A percentile compares a stretch with the other conserved stretches of the same genome.
phyloP scores from a whole-genome alignment of 768 basidiomycete species.

The Trametes cingulata region DNA sequence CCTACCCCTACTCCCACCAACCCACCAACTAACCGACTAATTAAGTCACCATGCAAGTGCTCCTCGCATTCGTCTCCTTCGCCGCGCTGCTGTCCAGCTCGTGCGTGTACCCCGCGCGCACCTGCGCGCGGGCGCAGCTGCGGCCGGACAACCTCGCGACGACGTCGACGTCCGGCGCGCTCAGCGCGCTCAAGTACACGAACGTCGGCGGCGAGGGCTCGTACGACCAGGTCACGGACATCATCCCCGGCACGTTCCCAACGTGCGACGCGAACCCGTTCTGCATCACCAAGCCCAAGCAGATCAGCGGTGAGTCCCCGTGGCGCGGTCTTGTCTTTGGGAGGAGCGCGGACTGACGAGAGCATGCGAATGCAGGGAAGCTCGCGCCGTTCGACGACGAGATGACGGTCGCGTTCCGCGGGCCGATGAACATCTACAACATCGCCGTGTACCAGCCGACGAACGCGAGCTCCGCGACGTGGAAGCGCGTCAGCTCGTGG shows the following conservation, averaged over 20 bases:
- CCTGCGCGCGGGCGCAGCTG: slow-evolving; percentile 7
- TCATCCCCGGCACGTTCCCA: slow-evolving; percentile 29
- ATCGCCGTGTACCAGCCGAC: slow-evolving; percentile 33
- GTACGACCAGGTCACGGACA: slow-evolving; percentile 32
- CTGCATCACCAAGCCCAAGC: slow-evolving; percentile 24
- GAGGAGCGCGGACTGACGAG: neutral
- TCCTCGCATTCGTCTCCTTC: slow-evolving; percentile 11
- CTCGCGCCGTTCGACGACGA: slow-evolving; percentile 35
- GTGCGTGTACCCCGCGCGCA: neutral
- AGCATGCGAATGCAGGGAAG: slow-evolving; percentile 17
- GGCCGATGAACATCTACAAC: slow-evolving; percentile 29
- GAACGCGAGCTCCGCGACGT: slow-evolving; percentile 26
- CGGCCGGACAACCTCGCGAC: slow-evolving; percentile 25
- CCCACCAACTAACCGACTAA: neutral
- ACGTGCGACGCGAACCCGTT: slow-evolving; percentile 27
- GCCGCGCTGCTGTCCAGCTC: slow-evolving; percentile 10
- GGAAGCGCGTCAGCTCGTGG: slow-evolving; percentile 32
- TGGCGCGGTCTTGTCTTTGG: neutral
- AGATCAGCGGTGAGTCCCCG: slow-evolving; percentile 19
- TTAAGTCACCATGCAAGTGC: slow-evolving; percentile 7
- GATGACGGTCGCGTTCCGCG: slow-evolving; percentile 30
- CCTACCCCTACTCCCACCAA: neutral
- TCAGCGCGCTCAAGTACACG: slow-evolving; percentile 31
- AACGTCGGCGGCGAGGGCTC: slow-evolving; percentile 29
- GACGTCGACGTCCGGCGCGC: slow-evolving; percentile 23